Evolutionary conservation across 805 yeast species (phyloP).

Genomic region (Zygosaccharomyces bailii): DNA sequence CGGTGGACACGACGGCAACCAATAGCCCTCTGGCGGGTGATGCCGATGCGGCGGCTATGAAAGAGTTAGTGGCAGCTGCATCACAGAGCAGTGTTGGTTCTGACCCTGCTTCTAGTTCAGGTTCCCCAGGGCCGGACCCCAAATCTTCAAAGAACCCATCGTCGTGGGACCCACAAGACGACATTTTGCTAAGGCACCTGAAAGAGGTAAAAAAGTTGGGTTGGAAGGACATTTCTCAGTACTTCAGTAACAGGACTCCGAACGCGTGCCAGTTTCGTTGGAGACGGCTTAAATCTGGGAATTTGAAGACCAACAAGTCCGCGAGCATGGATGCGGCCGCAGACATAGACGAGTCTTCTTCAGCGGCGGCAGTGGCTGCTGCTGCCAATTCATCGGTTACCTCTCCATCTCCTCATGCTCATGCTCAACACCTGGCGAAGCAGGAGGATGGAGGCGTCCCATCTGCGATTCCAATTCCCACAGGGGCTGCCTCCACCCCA

Average conservation of each 20-base stretch:
- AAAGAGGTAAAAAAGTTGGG: slow-evolving; percentile 83
- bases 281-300: slow-evolving; percentile 60
- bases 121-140: slow-evolving; percentile 6
- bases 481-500: not conserved
- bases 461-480: slow-evolving; percentile 15
- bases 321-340: slow-evolving; percentile 25
- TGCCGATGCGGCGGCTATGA: slow-evolving; percentile 1
- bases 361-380: slow-evolving; percentile 5
- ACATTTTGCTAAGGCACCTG: slow-evolving; percentile 62
- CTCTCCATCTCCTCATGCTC: too few species aligned
- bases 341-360: not conserved
- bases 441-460: slow-evolving; percentile 7
- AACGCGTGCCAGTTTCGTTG: slow-evolving; percentile 89
- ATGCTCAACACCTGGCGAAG: not conserved
- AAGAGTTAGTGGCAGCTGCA: slow-evolving; percentile 1
- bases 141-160: slow-evolving; percentile 41
- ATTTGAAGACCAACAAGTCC: slow-evolving; percentile 36
- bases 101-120: slow-evolving; percentile 1
- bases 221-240: slow-evolving; percentile 83
- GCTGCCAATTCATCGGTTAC: too few species aligned
- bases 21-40: not conserved
- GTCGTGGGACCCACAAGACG: slow-evolving; percentile 81
- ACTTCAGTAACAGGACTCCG: slow-evolving; percentile 77
- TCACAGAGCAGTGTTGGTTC: not conserved
- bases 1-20: slow-evolving; percentile 14